Evolutionary conservation across 2,329 filamentous ascomycete genomes (phyloP), one percentile per base, ranked within the genome.

Genomic region (Dothistroma pini): DNA sequence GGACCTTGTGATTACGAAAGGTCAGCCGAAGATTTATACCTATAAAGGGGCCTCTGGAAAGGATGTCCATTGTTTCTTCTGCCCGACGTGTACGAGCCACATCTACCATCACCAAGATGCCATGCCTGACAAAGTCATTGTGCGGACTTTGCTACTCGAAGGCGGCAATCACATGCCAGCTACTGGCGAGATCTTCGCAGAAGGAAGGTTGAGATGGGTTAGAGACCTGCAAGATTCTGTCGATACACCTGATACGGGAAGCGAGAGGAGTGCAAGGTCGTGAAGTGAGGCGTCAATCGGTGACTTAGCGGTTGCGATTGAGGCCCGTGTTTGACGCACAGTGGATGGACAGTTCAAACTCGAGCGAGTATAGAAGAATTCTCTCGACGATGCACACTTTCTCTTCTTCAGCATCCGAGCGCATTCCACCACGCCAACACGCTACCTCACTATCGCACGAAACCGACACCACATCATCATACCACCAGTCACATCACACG

Each of bases 61-160:
- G 53, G 68, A 69, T 49, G 74, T 77, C 31, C 66, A 71, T 54
- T 77, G 75, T 63, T 76, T 70, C 61, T 76, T 74, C 59, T 77
- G 75, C 60, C 63, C 66, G 19, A 75, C 66, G 4, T 77, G 75
- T 63, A 77, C 75, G 5, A 72, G 69, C 49, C 75, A 77, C 60
- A 71, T 77, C n/a, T 77, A 76, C 53, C 75, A 77, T 58, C 71
- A 75, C 47, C 75, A 76, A 60, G 73, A 74, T 50, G 72, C 71
- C 10, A 75, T 77, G 73, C 74, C 75, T 2, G 75, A 75, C 9
- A 75, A 75, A 58, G 69, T 75, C 22, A 76, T 78, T 56, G 72
- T 76, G 16, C 67, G 75, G 35, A 78, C 75, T 8, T 63, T 76
- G 44, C 61, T 78, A 31, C 68, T 76, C 3, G 75, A 77, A 2